Percentiles rank a stretch among this genome's conserved stretches.
Conservation (phyloP, 345 rosid species). For the Mangifera indica region DNA sequence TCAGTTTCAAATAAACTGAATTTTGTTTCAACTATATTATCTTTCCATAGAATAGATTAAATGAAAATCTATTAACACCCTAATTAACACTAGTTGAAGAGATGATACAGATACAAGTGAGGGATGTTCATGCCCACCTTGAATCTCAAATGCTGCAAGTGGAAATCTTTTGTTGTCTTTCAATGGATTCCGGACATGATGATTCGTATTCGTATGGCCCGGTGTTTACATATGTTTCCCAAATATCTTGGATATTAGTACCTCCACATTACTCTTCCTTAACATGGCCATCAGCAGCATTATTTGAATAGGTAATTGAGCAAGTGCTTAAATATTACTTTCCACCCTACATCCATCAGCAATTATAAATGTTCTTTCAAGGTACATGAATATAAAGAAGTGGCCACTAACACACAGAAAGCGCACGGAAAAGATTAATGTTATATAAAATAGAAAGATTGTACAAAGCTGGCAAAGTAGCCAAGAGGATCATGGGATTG, state of each 20-base stretch:
- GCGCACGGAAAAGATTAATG: background rate
- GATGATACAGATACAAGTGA: background rate
- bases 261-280: background rate
- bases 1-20: too few species aligned
- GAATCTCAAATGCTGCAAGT: background rate
- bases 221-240: background rate
- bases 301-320: too few species aligned
- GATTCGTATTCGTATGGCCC: background rate
- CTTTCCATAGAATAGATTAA: too few species aligned
- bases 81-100: background rate
- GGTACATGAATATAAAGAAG: background rate
- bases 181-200: background rate
- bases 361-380: too few species aligned
- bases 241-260: background rate
- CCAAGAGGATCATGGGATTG: background rate
- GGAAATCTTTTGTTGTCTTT: background rate
- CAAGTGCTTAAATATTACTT: too few species aligned
- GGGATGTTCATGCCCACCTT: background rate
- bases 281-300: too few species aligned
- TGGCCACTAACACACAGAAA: background rate
- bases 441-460: background rate
- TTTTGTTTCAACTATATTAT: too few species aligned
- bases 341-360: too few species aligned
- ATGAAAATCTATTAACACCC: too few species aligned
- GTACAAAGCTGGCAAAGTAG: constrained; percentile 7